Evolutionary conservation across 257 asterid species (phyloP).

Genomic region (Salvia rosmarinus): DNA sequence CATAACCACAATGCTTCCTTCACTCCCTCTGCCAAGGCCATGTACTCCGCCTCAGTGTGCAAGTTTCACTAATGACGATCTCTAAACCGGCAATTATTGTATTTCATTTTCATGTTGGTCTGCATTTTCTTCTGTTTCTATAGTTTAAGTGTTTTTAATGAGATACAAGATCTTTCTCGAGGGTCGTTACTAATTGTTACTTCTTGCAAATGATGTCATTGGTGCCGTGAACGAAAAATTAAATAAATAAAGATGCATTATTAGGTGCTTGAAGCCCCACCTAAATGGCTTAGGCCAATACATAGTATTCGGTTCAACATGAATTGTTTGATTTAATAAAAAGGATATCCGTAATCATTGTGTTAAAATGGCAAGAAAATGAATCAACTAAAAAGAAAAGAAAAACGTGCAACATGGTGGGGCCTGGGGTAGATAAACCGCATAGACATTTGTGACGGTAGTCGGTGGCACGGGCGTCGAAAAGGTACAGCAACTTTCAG

Average conservation of each 20-base stretch:
- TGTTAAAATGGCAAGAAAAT: too few relatives aligned
- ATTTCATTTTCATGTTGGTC: background rate
- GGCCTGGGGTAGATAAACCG: background rate
- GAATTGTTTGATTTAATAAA: too few relatives aligned
- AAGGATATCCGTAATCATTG: too few relatives aligned
- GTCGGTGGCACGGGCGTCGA: constrained; percentile 11
- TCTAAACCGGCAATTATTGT: background rate
- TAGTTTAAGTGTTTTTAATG: background rate
- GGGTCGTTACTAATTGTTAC: background rate
- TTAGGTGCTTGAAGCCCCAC: background rate
- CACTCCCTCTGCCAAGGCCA: too few relatives aligned
- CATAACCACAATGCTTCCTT: too few relatives aligned
- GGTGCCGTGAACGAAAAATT: too few relatives aligned
- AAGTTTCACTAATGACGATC: constrained; percentile 8
- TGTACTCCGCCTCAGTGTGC: too few relatives aligned
- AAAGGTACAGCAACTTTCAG: constrained; percentile 17
- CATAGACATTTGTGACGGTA: background rate
- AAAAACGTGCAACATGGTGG: background rate
- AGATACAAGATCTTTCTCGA: background rate
- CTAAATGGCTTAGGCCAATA: too few relatives aligned
- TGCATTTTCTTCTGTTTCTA: background rate
- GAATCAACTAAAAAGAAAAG: background rate
- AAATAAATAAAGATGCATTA: too few relatives aligned
- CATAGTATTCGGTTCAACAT: too few relatives aligned
- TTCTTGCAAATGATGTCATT: background rate